phyloP scores from a whole-genome alignment of 177 flowering plant genomes.

The Vitis hybrid region DNA sequence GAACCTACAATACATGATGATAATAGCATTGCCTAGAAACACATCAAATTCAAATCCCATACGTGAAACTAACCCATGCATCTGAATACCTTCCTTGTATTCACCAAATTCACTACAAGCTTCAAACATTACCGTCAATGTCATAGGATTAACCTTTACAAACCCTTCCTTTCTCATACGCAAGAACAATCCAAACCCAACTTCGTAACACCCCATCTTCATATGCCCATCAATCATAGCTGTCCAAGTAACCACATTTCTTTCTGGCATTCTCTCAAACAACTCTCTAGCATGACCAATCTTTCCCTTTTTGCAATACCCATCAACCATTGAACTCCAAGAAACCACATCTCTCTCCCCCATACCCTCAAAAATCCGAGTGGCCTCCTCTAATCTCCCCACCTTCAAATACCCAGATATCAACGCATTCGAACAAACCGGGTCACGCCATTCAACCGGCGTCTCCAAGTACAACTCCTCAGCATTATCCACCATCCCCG shows the following conservation, averaged over 20 bases:
- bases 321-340: slow-evolving; percentile 77
- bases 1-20: slow-evolving; percentile 55
- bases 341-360: slow-evolving; percentile 58
- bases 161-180: slow-evolving; percentile 20
- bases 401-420: slow-evolving; percentile 61
- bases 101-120: slow-evolving; percentile 41
- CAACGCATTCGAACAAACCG: slow-evolving; percentile 63
- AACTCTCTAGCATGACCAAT: slow-evolving; percentile 49
- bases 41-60: slow-evolving; percentile 30
- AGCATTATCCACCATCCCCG: slow-evolving; percentile 53
- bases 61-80: slow-evolving; percentile 53
- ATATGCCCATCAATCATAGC: slow-evolving; percentile 31
- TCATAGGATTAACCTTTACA: slow-evolving; percentile 35
- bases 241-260: slow-evolving; percentile 45
- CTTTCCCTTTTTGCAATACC: slow-evolving; percentile 60
- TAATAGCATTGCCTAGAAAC: slow-evolving; percentile 41
- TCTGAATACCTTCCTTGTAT: slow-evolving; percentile 48
- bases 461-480: slow-evolving; percentile 40
- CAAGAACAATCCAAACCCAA: slow-evolving; percentile 21
- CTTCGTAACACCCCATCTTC: slow-evolving; percentile 17
- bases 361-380: slow-evolving; percentile 57
- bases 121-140: slow-evolving; percentile 50
- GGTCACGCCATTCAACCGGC: slow-evolving; percentile 47
- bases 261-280: slow-evolving; percentile 57
- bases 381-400: slow-evolving; percentile 52